Evolutionary conservation across 169 alveolate genomes (phyloP), one percentile per base, ranked within the genome.

Genomic region (Eimeria tenella): DNA sequence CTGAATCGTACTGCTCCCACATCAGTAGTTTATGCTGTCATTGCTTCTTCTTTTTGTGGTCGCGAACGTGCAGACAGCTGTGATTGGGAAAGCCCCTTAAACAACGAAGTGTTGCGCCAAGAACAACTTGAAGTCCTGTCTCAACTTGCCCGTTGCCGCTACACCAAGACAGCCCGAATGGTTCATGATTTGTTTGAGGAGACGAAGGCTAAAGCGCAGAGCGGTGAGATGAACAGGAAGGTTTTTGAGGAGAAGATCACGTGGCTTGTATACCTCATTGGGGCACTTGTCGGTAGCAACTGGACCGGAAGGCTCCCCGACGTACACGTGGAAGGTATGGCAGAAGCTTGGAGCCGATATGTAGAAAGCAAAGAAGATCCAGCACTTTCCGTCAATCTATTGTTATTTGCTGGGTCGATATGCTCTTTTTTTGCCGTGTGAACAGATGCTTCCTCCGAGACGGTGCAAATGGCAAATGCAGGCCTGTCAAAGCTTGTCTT

Each of bases 121-220:
- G 98, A 97, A 95, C 98, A 96, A 94, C 96, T 96, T 31, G 98
- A 96, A 52, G 96, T 97, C 42, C 95, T 97, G 88, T 93, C 98
- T 65, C 93, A 95, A 93, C 93, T 97, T 63, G 97, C 97, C 19
- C 92, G 98, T 25, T 96, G 97, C 96, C 97, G 96, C 75, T 77
- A 81, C 86, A 81, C 75, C 50, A 86, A 90, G 62, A 94, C 96
- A 15, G 94, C 94, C 52, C 75, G 93, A 56, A 77, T 86, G 93
- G 96, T 94, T 23, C 77, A 91, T 55, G 95, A 90, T 55, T 83
- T 94, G 55, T 94, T 94, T 31, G 94, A 94, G 49, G 96, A 94
- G 82, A 89, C 96, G 42, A 93, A 87, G 23, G 93, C 93, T 8
- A 95, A 95, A 63, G 96, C 96, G 42, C 87, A 95, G 87, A 90